Evolutionary conservation across 1,284 basidiomycete species (phyloP), one percentile per base, ranked within the genome.

Genomic region (Ceratorhiza oryzae-sativae): DNA sequence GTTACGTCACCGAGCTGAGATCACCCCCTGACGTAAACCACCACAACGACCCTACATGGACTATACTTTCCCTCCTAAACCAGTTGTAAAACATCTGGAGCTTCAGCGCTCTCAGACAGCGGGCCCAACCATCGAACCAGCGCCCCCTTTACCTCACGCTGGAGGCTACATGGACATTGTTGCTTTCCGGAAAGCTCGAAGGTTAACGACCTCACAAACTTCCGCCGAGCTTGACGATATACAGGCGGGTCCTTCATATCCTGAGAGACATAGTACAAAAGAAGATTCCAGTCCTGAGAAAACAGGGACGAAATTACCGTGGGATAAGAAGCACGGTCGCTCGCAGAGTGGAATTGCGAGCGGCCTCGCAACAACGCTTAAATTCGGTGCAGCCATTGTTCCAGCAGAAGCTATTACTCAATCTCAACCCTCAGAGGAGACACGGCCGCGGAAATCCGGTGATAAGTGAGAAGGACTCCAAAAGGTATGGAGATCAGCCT

Each of bases 131-230:
- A 49, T 41, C 2, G 65, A 68, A n/a, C 62, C 61, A 39, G 61
- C 61, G 20, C 51, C 60, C 59, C 58, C 61, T 42, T 32, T 63
- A 56, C 41, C 61, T 32, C 42, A 63, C 45, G 60, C 30, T 18
- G 56, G 70, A 55, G 60, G 70, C 15, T 68, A 68, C n/a, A 68
- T 68, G 65, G 65, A 68, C 15, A 56, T 68, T 41, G n/a, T 39
- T 18, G 34, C 18, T 32, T 6, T 68, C 10, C 49, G 42, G 10
- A 55, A 56, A 46, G 51, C 65, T 20, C 32, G 8, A 36, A 65
- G 32, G 10, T 25, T 23, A 10, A 27, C 20, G 1, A 30, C 34
- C 10, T 10, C 60, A 8, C 27, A 15, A 25, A 42, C 23, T 10
- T 60, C 62, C 9, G 10, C 30, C 20, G 53, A 56, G 53, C 32